Evolutionary conservation across 345 rosid genomes (phyloP), one percentile per base, ranked within the genome.

Genomic region (Viola odorata): DNA sequence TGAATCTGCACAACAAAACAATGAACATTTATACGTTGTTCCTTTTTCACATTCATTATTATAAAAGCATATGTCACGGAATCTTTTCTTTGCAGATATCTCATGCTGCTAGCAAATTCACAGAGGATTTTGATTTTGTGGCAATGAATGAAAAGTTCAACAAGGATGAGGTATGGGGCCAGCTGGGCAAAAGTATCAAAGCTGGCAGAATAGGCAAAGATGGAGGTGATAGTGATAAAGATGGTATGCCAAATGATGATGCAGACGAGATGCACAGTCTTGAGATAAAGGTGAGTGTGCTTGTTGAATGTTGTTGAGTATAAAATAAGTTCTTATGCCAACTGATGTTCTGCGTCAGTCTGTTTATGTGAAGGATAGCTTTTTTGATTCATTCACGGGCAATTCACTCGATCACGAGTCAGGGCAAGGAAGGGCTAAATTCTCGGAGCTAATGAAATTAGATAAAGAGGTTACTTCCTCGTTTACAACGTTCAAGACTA

Each of bases 311-410:
- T 42, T 42, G 3, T 6, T 42, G 45, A 42, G 1, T 7, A 42
- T 11, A 42, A 42, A 42, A 42, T 1, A 42, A 42, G 11, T 42
- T 6, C 7, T 42, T 42, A 7, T 11, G 11, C 11, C 45, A 6
- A 42, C 11, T 42, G 45, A 42, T 51, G 48, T 54, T 63, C 38
- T 68, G 39, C 55, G 50, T 16, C 65, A 89, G 96, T 69, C 87
- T 68, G 76, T 84, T 15, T 89, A 89, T 75, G 84, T 81, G 62
- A 89, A 86, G 82, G 94, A 89, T 53, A 94, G 86, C 81, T 86
- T 86, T 65, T 89, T 86, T 75, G 94, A 89, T 78, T 67, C 85
- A 32, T 79, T 89, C 39, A 86, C 94, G 12, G 73, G 73, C 69
- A 74, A 77, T 59, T 23, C 32, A 23, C 65, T 60, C 48, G 75